Evolutionary conservation across 1,284 basidiomycete species (phyloP), one percentile per base, ranked within the genome.

Genomic region (Trametes hirsuta): DNA sequence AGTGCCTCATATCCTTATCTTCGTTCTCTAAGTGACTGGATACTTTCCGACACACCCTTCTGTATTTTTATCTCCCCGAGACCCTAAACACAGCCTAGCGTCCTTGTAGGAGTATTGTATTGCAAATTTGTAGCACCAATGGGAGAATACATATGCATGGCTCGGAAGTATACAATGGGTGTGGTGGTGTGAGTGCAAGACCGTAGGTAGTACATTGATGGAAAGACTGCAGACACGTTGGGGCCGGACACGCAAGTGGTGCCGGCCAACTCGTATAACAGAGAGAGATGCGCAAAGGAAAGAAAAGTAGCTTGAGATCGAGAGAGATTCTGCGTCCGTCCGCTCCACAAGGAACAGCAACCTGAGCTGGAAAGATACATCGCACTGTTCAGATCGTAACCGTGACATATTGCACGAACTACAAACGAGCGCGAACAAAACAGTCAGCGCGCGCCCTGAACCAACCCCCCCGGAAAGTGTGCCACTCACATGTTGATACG

Each of bases 401-500:
- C 15, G 62, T 47, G 24, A 64, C 53, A 50, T 60, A 59, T 34
- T 66, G 66, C 55, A 74, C 51, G 55, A 63, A 60, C 67, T 69
- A 25, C 10, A 12, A 47, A 35, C 15, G 6, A 35, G 41, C 1
- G n/a, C 22, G 15, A 50, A n/a, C 30, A 6, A 41, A 30, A 8
- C n/a, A 12, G n/a, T 57, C 45, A 50, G 57, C 41, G 34, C 8
- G 4, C 36, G 37, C 15, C 9, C 4, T 10, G 2, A 12, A 8
- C 3, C 4, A 42, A 18, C 18, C 18, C 9, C 22, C 15, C 25
- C 54, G 22, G 30, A 41, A 51, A 25, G n/a, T 14, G 14, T 14
- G n/a, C 34, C 2, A 77, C 84, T 71, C 62, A 90, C 87, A 47
- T 68, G 71, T 22, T 82, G 77, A 72, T 90, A 90, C 41, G 87